Conservation (phyloP, 1,284 basidiomycete genomes). For the Cutaneotrichosporon dermatis region DNA sequence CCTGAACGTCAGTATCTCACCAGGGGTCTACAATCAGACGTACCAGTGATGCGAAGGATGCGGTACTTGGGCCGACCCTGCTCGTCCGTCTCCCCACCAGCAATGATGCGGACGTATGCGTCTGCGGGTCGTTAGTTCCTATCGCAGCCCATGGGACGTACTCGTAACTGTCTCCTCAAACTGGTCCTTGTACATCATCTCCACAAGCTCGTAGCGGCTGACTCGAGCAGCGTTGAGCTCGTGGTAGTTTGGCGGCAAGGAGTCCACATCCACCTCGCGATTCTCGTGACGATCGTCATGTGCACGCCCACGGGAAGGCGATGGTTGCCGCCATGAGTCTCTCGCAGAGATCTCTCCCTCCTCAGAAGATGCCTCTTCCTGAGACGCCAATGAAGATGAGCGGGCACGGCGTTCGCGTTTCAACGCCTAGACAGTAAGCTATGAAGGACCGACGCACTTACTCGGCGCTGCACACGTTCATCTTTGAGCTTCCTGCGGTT, state of each 20-base stretch:
- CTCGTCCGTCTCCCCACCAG: constrained; percentile 55
- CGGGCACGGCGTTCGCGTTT: constrained; percentile 57
- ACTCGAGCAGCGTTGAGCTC: constrained; percentile 68
- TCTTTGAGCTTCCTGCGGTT: constrained; percentile 65
- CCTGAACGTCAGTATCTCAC: constrained; percentile 4
- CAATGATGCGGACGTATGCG: constrained; percentile 72
- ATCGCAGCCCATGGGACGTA: constrained; percentile 5
- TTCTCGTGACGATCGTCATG: constrained; percentile 61
- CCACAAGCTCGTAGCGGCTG: constrained; percentile 69
- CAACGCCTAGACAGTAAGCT: constrained; percentile 20
- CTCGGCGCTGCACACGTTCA: constrained; percentile 34
- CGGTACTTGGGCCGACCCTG: constrained; percentile 66
- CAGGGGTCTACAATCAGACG: not conserved
- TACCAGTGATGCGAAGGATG: constrained; percentile 44
- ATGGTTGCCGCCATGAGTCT: constrained; percentile 54
- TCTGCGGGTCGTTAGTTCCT: constrained; percentile 51
- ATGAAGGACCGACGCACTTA: constrained; percentile 6
- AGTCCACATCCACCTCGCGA: constrained; percentile 58
- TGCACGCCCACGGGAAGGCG: constrained; percentile 11
- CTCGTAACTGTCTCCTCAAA: constrained; percentile 30
- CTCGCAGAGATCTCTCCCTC: constrained; percentile 69
- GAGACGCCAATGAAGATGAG: constrained; percentile 27
- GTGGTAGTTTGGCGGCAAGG: constrained; percentile 61
- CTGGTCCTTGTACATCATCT: constrained; percentile 34
- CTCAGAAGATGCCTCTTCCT: constrained; percentile 36